Evolutionary conservation across 495 filamentous ascomycete species (phyloP).

Genomic region (Durotheca rogersii): DNA sequence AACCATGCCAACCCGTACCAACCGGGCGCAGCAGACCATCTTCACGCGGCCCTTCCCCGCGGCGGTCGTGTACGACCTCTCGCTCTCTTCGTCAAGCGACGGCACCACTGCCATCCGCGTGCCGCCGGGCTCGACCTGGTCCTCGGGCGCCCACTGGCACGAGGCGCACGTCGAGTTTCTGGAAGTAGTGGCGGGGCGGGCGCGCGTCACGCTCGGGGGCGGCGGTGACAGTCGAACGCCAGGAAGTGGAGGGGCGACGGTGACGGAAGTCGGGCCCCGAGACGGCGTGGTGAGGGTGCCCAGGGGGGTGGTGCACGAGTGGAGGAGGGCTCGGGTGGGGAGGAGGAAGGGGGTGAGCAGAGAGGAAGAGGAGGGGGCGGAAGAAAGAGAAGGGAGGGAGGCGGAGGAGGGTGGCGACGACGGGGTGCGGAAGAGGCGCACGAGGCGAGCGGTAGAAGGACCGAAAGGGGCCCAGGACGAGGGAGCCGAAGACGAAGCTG

Average conservation of each 20-base stretch:
- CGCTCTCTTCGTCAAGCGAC: constrained; percentile 9
- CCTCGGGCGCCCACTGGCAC: constrained; percentile 40
- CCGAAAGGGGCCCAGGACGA: neutral
- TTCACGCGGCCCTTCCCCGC: constrained; percentile 33
- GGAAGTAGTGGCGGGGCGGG: constrained; percentile 29
- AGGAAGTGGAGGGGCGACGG: no score
- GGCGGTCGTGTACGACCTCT: constrained; percentile 40
- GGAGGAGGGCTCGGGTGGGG: constrained; percentile 15
- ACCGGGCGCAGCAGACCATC: constrained; percentile 3
- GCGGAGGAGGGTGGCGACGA: neutral
- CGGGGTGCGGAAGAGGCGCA: neutral
- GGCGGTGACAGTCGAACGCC: no score
- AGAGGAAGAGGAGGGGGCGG: neutral
- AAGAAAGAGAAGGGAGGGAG: constrained; percentile 21
- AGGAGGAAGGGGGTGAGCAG: neutral
- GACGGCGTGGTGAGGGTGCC: constrained; percentile 20
- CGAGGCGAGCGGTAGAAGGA: no score
- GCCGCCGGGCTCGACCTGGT: constrained; percentile 34
- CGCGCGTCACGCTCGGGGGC: constrained; percentile 23
- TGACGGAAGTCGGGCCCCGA: neutral
- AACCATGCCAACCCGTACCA: no score
- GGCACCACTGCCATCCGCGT: constrained; percentile 34
- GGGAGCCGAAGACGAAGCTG: neutral
- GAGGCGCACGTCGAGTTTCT: constrained; percentile 39
- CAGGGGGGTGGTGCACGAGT: constrained; percentile 32